Base-by-base conservation (phyloP, 192 early-diverging fungal genomes). In the Coemansia sp. region DNA sequence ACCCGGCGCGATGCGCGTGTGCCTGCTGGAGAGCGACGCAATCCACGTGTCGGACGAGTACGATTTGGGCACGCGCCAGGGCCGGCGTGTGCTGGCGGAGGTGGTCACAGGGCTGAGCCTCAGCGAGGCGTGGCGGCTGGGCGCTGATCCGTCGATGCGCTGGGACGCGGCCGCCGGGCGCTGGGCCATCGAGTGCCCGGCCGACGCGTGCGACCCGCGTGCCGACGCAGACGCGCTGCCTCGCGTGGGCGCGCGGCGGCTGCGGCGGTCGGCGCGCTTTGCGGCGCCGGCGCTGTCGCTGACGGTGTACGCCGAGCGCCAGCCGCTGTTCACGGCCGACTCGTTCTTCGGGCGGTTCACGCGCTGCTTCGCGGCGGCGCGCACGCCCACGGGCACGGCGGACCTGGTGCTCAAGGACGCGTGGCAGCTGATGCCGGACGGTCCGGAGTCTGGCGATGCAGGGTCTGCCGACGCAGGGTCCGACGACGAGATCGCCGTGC, bases 301-400 rank as follows among this genome's bases (percentile, higher is more conserved):
- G 36, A 59, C 55, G n/a, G 36, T 63, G 9, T 74, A 55, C 23
- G 70, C 60, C 2, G 36, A 40, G 52, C 53, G 44, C 15, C n/a
- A 20, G 44, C 64, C 70, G 15, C 32, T 67, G 19, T 74, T 74
- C 22, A 43, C 46, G 3, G 70, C 70, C 1, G 70, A 73, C 17
- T 52, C 64, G 23, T 74, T 63, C 48, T 74, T 74, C 29, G 70
- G 70, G 5, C 64, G 70, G 0, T 66, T 67, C 36, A 74, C 70
- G 28, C 59, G 70, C 20, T 66, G 63, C 55, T 74, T 74, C 48
- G 46, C 52, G 0, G 70, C 61, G 3, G 22, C 64, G 21, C 40
- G 30, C 3, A 30, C 31, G 3, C 55, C 70, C 10, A 39, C 15
- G 11, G 64, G 52, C 12, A 14, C 28, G 17, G 29, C 23, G 10